Percentiles rank a stretch among this genome's conserved stretches.
These are phyloP conservation scores for Calendula officinalis DNA, from an alignment of 129 eudicot genomes.

Conservation along the genomic window DNA sequence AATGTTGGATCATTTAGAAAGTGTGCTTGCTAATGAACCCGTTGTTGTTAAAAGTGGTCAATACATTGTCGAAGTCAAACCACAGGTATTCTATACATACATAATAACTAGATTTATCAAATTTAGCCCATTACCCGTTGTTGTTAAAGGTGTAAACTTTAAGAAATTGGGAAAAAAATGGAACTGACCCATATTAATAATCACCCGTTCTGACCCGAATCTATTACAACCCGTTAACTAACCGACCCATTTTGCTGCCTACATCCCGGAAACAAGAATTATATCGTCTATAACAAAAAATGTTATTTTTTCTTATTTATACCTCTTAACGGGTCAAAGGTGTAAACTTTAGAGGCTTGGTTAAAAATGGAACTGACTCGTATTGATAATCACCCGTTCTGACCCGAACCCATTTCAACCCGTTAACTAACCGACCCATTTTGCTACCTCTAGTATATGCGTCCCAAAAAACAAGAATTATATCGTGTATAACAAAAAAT, in stretches of 20 bases:
- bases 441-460: too few species aligned
- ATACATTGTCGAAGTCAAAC: conserved; percentile 54
- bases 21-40: conserved; percentile 64
- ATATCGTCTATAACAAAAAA: too few species aligned
- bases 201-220: background rate
- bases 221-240: too few species aligned
- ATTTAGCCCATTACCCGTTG: background rate
- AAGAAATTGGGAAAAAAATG: background rate
- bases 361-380: background rate
- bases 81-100: conserved; percentile 48
- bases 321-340: background rate
- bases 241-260: too few species aligned
- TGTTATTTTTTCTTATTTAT: too few species aligned
- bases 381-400: background rate
- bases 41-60: conserved; percentile 62
- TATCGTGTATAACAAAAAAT: too few species aligned
- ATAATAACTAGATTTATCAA: background rate
- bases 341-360: background rate
- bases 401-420: background rate
- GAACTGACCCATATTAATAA: background rate
- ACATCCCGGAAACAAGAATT: too few species aligned
- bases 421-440: too few species aligned
- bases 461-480: too few species aligned
- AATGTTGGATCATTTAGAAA: conserved; percentile 61
- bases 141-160: background rate